Evolutionary conservation across 768 basidiomycete species (phyloP), one percentile per base, ranked within the genome.

Genomic region (Boletus insuetus): DNA sequence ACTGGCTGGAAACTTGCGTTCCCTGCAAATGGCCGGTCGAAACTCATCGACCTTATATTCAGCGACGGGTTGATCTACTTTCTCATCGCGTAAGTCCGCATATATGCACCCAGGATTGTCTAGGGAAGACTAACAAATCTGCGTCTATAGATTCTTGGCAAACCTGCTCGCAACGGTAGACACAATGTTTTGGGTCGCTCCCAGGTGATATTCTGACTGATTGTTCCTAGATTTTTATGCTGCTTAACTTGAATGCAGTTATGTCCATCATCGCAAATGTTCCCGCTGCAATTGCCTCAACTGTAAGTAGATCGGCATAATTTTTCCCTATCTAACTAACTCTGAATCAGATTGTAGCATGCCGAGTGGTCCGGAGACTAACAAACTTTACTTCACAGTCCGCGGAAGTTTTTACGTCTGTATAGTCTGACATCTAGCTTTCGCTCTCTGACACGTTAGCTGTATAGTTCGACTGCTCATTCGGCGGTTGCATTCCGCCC

Each of bases 251-350:
- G 49, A 87, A 87, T 59, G 75, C 82, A n/a, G 79, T 87, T 52
- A 85, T 87, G 84, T 84, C 83, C 32, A 82, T 89, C 67, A 84
- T 88, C 50, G 82, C 81, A 44, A 88, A 88, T 60, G 85, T 88
- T 41, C 86, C 86, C 4, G 85, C 86, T 34, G 85, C 85, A 17
- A 81, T 87, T 55, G 79, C 82, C 4, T 84, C 84, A 40, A 87
- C 86, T 38, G 86, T 87, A 55, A 61, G 78, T 37, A 14, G 16
- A 34, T 13, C 1, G 10, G 5, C 26, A 16, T 12, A 17, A 3
- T 13, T 46, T 29, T 12, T 0, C 16, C 14, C 4, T 17, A 16
- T 47, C 6, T 16, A 24, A 29, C 45, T 49, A 32, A 60, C n/a
- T 34, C 13, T 49, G 39, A 39, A 49, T n/a, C 56, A 87, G 85